A percentile compares a stretch with the other conserved stretches of the same genome.
Conservation (phyloP, 257 asterid genomes). For the Capsicum pubescens region DNA sequence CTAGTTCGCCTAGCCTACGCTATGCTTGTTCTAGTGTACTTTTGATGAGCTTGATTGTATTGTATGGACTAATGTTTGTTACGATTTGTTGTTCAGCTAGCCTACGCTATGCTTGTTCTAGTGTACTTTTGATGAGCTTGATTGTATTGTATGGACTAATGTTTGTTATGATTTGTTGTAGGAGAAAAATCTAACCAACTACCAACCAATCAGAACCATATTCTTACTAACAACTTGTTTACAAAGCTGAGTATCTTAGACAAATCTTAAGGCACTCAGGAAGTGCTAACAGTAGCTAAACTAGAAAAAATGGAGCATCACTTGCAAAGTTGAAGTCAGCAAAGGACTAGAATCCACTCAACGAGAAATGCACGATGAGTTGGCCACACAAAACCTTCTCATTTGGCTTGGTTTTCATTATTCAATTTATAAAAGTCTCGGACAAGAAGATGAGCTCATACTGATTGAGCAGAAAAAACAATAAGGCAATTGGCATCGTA, state of each 20-base stretch:
- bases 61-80: too few species aligned
- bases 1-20: too few species aligned
- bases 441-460: neutral
- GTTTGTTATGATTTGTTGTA: too few species aligned
- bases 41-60: too few species aligned
- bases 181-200: neutral
- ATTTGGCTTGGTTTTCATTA: constrained; percentile 11
- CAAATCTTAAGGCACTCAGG: constrained; percentile 16
- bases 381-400: neutral
- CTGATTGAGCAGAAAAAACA: neutral
- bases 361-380: neutral
- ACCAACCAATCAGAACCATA: neutral
- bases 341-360: neutral
- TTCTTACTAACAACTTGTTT: constrained; percentile 2
- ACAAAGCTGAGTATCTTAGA: constrained; percentile 6
- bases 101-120: too few species aligned
- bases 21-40: too few species aligned
- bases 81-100: too few species aligned
- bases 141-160: too few species aligned
- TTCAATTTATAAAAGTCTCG: neutral
- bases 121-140: too few species aligned
- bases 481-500: neutral
- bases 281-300: constrained; percentile 9
- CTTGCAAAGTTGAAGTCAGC: neutral
- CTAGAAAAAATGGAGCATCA: constrained; percentile 1